These are phyloP conservation scores for Plasmodium vivax DNA, from an alignment of 169 alveolate genomes.

Conservation along the genomic window DNA sequence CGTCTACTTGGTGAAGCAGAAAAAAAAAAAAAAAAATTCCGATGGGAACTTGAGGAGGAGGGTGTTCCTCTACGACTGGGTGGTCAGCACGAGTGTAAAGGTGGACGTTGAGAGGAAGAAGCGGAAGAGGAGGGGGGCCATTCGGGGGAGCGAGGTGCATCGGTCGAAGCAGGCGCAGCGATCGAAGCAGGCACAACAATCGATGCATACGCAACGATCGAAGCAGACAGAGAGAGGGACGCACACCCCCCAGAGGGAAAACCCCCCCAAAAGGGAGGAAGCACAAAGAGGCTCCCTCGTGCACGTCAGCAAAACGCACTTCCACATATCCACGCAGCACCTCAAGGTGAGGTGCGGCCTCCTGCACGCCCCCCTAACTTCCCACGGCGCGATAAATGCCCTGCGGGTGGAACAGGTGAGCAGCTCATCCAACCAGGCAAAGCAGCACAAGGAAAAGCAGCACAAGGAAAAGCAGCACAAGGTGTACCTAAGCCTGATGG, in stretches of 20 bases:
- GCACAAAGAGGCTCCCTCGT: neutral
- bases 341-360: conserved; percentile 27
- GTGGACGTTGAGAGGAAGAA: neutral
- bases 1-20: neutral
- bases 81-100: conserved; percentile 1
- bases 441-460: too few relatives aligned
- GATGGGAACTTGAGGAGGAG: neutral
- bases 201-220: neutral
- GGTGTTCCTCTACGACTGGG: conserved; percentile 2
- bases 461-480: neutral
- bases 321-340: neutral
- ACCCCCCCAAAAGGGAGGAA: neutral
- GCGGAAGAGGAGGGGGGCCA: neutral
- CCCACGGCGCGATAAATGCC: neutral
- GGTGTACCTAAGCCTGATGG: neutral
- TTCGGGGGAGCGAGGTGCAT: neutral
- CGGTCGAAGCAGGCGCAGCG: neutral
- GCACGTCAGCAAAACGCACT: neutral
- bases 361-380: neutral
- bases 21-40: conserved; percentile 8
- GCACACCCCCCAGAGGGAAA: neutral
- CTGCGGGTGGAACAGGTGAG: neutral
- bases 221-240: too few relatives aligned
- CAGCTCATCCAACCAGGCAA: neutral
- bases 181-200: neutral